Evolutionary conservation across 441 rosid species (phyloP).

Genomic region (Euphorbia schlechtendalii): DNA sequence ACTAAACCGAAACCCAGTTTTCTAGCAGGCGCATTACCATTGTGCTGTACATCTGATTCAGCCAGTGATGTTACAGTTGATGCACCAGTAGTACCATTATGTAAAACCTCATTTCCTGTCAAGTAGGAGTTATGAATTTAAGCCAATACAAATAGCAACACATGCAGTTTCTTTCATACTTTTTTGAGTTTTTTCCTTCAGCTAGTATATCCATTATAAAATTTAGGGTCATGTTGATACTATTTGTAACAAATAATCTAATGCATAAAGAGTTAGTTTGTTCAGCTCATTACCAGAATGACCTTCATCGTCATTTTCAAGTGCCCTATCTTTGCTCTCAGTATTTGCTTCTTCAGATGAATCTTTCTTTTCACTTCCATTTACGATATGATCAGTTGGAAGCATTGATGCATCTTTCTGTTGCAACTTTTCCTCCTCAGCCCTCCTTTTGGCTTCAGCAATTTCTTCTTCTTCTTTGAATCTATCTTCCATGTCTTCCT

Average conservation of each 20-base stretch:
- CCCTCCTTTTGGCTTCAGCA: slow-evolving; percentile 68
- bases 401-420: slow-evolving; percentile 55
- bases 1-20: slow-evolving; percentile 96
- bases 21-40: slow-evolving; percentile 49
- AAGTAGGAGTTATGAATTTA: slow-evolving; percentile 9
- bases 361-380: slow-evolving; percentile 37
- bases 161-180: not conserved
- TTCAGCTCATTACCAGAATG: slow-evolving; percentile 33
- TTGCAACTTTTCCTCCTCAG: slow-evolving; percentile 72
- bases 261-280: slow-evolving; percentile 17
- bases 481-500: slow-evolving; percentile 77
- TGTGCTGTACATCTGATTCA: slow-evolving; percentile 48
- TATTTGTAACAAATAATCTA: not conserved
- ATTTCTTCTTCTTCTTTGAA: slow-evolving; percentile 79
- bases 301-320: slow-evolving; percentile 29
- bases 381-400: slow-evolving; percentile 37
- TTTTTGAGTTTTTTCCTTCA: not conserved
- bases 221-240: not conserved
- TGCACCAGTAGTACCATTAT: slow-evolving; percentile 54
- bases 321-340: slow-evolving; percentile 36
- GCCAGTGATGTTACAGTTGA: slow-evolving; percentile 27
- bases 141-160: not conserved
- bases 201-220: not conserved
- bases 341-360: slow-evolving; percentile 29
- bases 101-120: slow-evolving; percentile 46